Evolutionary conservation across 139 green algal genomes (phyloP).

Genomic region (Ettlia oleoabundans): DNA sequence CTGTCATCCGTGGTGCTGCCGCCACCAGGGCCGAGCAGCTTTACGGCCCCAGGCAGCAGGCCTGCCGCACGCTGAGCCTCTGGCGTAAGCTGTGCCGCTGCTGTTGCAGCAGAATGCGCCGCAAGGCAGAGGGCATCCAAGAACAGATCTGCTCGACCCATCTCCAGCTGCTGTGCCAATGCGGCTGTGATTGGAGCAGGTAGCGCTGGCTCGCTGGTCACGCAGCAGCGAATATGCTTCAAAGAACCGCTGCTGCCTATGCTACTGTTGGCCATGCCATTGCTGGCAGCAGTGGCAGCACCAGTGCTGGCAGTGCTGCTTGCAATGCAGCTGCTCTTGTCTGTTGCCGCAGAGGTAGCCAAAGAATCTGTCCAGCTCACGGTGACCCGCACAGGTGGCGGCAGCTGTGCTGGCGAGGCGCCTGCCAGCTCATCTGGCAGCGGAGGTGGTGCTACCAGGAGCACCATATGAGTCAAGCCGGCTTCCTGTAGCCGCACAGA

Average conservation of each 20-base stretch:
- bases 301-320: too few relatives aligned
- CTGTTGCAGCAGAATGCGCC: background rate
- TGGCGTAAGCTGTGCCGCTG: background rate
- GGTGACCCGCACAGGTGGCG: background rate
- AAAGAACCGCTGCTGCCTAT: background rate
- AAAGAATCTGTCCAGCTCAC: slow-evolving; percentile 19
- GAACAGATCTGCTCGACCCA: slow-evolving; percentile 8
- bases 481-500: slow-evolving; percentile 5
- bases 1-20: too few relatives aligned
- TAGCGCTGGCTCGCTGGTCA: background rate
- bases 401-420: background rate
- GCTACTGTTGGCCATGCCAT: too few relatives aligned
- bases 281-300: background rate
- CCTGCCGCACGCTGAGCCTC: slow-evolving; percentile 12
- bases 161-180: slow-evolving; percentile 13
- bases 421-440: background rate
- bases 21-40: background rate
- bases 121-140: slow-evolving; percentile 23
- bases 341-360: background rate
- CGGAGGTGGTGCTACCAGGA: slow-evolving; percentile 1
- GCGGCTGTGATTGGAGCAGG: background rate
- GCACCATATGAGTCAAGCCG: background rate
- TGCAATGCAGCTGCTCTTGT: too few relatives aligned
- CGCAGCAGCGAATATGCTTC: slow-evolving; percentile 2
- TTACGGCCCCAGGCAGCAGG: slow-evolving; percentile 16